Conservation (phyloP, 306 rosid genomes). For the Castanopsis chinensis region DNA sequence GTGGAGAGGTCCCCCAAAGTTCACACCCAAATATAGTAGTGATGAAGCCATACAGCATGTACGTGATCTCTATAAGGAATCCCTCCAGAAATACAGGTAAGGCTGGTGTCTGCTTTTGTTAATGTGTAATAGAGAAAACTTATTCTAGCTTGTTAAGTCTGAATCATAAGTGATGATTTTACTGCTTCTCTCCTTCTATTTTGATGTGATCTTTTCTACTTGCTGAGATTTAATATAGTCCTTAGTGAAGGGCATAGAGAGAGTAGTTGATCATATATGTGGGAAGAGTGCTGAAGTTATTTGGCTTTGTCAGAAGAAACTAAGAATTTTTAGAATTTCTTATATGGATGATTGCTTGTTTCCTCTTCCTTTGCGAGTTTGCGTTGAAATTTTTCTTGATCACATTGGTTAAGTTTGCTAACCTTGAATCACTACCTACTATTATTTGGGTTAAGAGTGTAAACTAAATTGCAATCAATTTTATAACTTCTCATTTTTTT, state of each 20-base stretch:
- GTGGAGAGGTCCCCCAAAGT: conserved; percentile 87
- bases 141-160: conserved; percentile 20
- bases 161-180: conserved; percentile 4
- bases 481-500: not conserved
- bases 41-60: conserved; percentile 86
- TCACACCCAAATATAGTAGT: conserved; percentile 67
- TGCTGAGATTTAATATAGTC: not conserved
- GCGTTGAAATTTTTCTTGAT: not conserved
- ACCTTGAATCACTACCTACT: not conserved
- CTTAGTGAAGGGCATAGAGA: not conserved
- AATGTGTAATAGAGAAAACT: conserved; percentile 10
- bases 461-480: not conserved
- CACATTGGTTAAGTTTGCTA: not conserved
- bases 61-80: conserved; percentile 69
- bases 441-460: not conserved
- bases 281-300: not conserved
- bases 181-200: not conserved
- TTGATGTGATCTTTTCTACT: not conserved
- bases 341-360: not conserved
- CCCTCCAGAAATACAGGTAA: conserved; percentile 70
- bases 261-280: not conserved
- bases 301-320: not conserved
- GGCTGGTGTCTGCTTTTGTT: conserved; percentile 12
- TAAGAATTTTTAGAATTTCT: not conserved
- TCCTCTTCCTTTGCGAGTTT: not conserved